These are phyloP conservation scores for Tylopilus plumbeoviolaceoides DNA, from an alignment of 768 basidiomycete genomes.

Conservation along the genomic window DNA sequence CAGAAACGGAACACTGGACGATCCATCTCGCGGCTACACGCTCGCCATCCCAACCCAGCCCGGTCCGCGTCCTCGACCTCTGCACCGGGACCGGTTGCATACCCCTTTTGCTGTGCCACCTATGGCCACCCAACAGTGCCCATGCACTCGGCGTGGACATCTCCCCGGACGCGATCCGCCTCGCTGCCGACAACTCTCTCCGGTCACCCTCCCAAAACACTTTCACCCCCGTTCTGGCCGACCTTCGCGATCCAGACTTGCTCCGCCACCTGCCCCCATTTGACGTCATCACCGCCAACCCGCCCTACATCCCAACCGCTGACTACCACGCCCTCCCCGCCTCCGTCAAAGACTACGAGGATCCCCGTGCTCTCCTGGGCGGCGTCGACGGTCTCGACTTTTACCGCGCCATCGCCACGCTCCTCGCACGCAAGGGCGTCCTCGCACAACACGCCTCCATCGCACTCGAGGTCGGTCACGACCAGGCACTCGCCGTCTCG, in stretches of 20 bases:
- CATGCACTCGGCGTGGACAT: constrained; percentile 66
- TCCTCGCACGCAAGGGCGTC: constrained; percentile 51
- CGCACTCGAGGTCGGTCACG: constrained; percentile 76
- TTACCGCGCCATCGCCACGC: constrained; percentile 66
- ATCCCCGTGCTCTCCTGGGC: constrained; percentile 76
- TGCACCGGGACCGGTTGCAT: constrained; percentile 95
- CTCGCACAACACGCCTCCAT: constrained; percentile 52
- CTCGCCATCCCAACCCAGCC: constrained; percentile 27
- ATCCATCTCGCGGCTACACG: constrained; percentile 52
- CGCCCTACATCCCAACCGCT: constrained; percentile 73
- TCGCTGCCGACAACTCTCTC: constrained; percentile 44
- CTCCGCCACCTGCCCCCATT: constrained; percentile 41
- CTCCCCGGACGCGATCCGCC: constrained; percentile 50
- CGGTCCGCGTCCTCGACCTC: constrained; percentile 68
- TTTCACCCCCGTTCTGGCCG: constrained; percentile 40
- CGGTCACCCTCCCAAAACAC: constrained; percentile 22
- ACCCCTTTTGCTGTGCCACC: constrained; percentile 73
- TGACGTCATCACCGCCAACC: constrained; percentile 81
- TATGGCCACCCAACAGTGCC: constrained; percentile 53
- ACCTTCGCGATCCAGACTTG: constrained; percentile 35
- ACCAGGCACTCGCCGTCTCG: constrained; percentile 63
- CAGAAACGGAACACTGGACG: constrained; percentile 90
- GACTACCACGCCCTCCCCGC: constrained; percentile 60
- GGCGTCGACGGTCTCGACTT: constrained; percentile 63
- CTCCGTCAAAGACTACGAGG: constrained; percentile 79